Evolutionary conservation across 129 eudicot genomes (phyloP), one percentile per base, ranked within the genome.

Genomic region (Tanacetum coccineum): DNA sequence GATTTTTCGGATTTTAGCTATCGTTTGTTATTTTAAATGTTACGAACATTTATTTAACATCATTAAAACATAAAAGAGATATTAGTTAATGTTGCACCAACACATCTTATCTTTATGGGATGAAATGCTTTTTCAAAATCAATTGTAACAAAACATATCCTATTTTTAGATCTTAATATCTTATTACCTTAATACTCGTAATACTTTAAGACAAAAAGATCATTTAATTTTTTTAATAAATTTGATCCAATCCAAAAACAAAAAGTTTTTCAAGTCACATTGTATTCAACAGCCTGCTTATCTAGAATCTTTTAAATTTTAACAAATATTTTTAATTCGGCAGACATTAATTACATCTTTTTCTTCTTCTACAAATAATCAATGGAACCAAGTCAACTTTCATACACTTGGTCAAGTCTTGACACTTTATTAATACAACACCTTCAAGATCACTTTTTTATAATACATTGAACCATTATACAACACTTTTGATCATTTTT

Each of bases 121-220:
- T n/a, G n/a, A n/a, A n/a, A n/a, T n/a, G n/a, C n/a, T n/a, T n/a
- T n/a, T n/a, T n/a, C n/a, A n/a, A n/a, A n/a, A n/a, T n/a, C n/a
- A n/a, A n/a, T n/a, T n/a, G n/a, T n/a, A n/a, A n/a, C n/a, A n/a
- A n/a, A n/a, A n/a, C n/a, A n/a, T n/a, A n/a, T n/a, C n/a, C n/a
- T n/a, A n/a, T n/a, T n/a, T n/a, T n/a, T n/a, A n/a, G n/a, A n/a
- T n/a, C n/a, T n/a, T n/a, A n/a, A n/a, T n/a, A n/a, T n/a, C n/a
- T n/a, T n/a, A n/a, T n/a, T 45, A 20, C 55, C 66, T 40, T 64
- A 73, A 73, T 64, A 73, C 64, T 64, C 46, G 56, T 42, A 62
- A 66, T 57, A 5, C 45, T 44, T 30, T 44, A 9, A 2, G 61
- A 74, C 68, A 74, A 74, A 52, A 58, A 59, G 53, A 67, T 28